phyloP scores from a whole-genome alignment of 768 basidiomycete genomes.

The Fibroporia radiculosa region DNA sequence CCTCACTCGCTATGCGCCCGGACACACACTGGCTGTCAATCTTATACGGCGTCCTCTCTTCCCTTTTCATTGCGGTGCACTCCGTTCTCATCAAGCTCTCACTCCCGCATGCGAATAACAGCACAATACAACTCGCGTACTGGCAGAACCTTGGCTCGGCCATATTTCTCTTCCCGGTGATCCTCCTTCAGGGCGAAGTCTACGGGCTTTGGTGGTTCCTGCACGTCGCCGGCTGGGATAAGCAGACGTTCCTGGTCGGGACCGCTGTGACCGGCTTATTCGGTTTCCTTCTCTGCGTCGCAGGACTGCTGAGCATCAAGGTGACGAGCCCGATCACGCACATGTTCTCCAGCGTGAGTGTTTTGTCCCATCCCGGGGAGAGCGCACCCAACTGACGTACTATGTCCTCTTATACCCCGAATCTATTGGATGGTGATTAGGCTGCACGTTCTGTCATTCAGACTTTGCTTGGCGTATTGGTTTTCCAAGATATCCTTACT shows the following conservation, averaged over 20 bases:
- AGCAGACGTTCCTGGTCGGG: constrained; percentile 53
- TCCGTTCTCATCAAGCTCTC: constrained; percentile 70
- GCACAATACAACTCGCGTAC: constrained; percentile 68
- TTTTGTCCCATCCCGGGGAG: neutral
- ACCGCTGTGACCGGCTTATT: constrained; percentile 65
- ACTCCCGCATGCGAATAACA: constrained; percentile 59
- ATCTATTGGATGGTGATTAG: too few relatives aligned
- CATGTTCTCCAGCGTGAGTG: constrained; percentile 72
- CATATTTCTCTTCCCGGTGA: constrained; percentile 53
- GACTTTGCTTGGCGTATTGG: constrained; percentile 68
- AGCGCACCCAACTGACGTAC: constrained; percentile 9
- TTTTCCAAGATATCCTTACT: constrained; percentile 70
- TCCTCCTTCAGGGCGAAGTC: constrained; percentile 49
- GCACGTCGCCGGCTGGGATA: constrained; percentile 37
- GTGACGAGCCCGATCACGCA: constrained; percentile 79
- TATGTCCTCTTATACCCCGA: neutral
- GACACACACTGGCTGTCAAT: constrained; percentile 49
- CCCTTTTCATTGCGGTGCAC: constrained; percentile 69
- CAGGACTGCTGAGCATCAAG: constrained; percentile 74
- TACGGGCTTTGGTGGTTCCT: constrained; percentile 32
- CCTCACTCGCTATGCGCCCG: constrained; percentile 22
- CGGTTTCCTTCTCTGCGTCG: constrained; percentile 74
- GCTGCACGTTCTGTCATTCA: constrained; percentile 80
- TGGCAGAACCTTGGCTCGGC: constrained; percentile 74
- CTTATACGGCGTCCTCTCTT: constrained; percentile 63